Base-by-base conservation (phyloP, 768 basidiomycete genomes). In the Tulasnella sp. region DNA sequence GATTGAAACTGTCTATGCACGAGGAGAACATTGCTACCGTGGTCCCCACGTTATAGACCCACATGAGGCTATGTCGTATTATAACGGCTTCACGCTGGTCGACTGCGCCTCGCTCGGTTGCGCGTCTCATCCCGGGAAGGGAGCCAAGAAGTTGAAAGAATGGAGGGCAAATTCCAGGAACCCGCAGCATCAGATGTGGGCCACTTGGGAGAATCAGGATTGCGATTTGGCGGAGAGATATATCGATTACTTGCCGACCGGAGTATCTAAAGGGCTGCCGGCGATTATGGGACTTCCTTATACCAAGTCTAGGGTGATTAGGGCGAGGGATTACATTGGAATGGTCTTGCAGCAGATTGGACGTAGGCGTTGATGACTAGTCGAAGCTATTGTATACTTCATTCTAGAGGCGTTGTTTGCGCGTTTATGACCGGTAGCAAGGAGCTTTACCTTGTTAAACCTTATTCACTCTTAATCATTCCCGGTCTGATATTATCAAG, bases 281-380 rank as follows among this genome's bases (percentile, higher is more conserved):
- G 52, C 52, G 26, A 59, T 59, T 29, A 32, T 59, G 16, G 52
- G 52, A 32, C 52, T 26, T 4, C 52, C 52, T 12, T 59, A 59
- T 12, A 59, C 52, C 11, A 59, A 59, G 32, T 22, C 19, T 59
- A 22, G 52, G 52, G 52, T 59, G 1, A 29, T 59, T 1, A 29
- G 52, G 52, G 52, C 52, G 26, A 59, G 52, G 52, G 52, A 59
- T 59, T 59, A 59, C 32, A 22, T 59, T 9, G 52, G 52, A 22
- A 59, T 59, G 52, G 26, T 59, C 52, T 59, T 22, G 52, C 52
- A 59, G 11, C 52, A 59, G 52, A 8, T 59, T 59, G 11, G 26
- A 14, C 52, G 52, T 59, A 22, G 52, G 9, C 52, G 52, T 29
- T 59, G 52, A 59, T 29, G 26, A 22, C 26, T 32, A 14, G 11